Conservation (phyloP, 371 early-diverging fungal genomes). For the Rhizopus delemar region DNA sequence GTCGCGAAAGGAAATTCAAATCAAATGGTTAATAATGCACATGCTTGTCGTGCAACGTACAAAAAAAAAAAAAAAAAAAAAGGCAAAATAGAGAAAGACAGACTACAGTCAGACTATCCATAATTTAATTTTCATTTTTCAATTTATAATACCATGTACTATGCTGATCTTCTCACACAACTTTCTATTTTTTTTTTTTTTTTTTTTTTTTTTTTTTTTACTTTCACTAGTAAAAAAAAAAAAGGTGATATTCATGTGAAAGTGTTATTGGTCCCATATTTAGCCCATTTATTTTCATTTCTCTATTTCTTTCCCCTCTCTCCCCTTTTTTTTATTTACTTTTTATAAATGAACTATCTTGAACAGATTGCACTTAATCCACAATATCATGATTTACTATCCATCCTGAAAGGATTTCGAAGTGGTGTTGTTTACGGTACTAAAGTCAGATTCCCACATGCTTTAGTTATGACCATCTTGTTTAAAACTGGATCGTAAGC, state of each 20-base stretch:
- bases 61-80: too few species aligned
- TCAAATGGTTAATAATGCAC: too few species aligned
- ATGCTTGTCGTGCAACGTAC: too few species aligned
- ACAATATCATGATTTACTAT: constrained; percentile 76
- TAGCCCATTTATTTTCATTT: not conserved
- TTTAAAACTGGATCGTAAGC: constrained; percentile 87
- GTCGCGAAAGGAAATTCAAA: too few species aligned
- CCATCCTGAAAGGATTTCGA: constrained; percentile 91
- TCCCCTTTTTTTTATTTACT: constrained; percentile 2
- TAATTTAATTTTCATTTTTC: too few species aligned
- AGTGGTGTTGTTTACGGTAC: constrained; percentile 97
- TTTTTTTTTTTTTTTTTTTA: too few species aligned
- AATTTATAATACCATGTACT: too few species aligned
- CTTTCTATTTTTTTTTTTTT: too few species aligned
- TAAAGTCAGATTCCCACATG: constrained; percentile 96
- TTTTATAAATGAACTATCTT: constrained; percentile 45
- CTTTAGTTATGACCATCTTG: constrained; percentile 95
- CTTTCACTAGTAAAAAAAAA: not conserved
- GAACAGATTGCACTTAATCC: constrained; percentile 67
- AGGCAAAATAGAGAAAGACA: too few species aligned
- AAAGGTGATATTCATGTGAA: not conserved
- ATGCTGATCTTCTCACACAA: not conserved
- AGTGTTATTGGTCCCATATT: not conserved
- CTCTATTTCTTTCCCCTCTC: not conserved
- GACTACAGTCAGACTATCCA: too few species aligned